Evolutionary conservation across 2,329 filamentous ascomycete species (phyloP).

Genomic region (Aureobasidium leucospermi): DNA sequence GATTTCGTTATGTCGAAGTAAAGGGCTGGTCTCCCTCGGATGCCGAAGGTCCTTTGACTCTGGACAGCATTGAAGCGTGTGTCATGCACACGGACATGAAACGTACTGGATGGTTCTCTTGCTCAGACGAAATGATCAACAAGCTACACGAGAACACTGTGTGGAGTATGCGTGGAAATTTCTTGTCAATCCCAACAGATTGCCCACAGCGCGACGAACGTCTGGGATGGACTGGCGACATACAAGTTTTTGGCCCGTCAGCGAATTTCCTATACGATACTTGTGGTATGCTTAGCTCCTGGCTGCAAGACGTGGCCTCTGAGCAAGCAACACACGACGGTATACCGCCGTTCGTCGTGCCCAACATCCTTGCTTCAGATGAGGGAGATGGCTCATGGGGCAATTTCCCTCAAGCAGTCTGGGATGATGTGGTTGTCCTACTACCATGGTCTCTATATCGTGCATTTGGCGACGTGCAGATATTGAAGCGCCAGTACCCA

Average conservation of each 20-base stretch:
- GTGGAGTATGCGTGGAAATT: conserved; percentile 55
- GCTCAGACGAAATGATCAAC: conserved; percentile 47
- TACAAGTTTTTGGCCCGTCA: conserved; percentile 44
- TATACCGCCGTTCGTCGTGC: conserved; percentile 21
- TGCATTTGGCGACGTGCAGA: conserved; percentile 27
- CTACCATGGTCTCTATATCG: conserved; percentile 31
- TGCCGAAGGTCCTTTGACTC: conserved; percentile 6
- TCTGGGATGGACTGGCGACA: conserved; percentile 48
- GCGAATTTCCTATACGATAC: conserved; percentile 49
- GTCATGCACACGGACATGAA: conserved; percentile 48
- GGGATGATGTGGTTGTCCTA: conserved; percentile 34
- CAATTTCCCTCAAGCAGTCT: conserved; percentile 27
- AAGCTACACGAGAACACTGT: conserved; percentile 47
- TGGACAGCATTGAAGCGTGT: conserved; percentile 29
- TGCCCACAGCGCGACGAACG: conserved; percentile 51
- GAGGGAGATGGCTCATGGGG: conserved; percentile 13
- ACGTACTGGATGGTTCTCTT: conserved; percentile 44
- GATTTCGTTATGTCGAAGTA: conserved; percentile 47
- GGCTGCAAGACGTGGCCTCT: conserved; percentile 41
- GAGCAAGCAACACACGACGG: conserved; percentile 27
- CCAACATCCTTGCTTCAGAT: conserved; percentile 16
- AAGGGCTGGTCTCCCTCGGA: conserved; percentile 36
- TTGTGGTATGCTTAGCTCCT: conserved; percentile 43
- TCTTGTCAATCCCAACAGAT: conserved; percentile 51
- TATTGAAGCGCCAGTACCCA: conserved; percentile 30